These are phyloP conservation scores for Fusarium lyarnte DNA, from an alignment of 2,329 filamentous ascomycete genomes.

Conservation along the genomic window DNA sequence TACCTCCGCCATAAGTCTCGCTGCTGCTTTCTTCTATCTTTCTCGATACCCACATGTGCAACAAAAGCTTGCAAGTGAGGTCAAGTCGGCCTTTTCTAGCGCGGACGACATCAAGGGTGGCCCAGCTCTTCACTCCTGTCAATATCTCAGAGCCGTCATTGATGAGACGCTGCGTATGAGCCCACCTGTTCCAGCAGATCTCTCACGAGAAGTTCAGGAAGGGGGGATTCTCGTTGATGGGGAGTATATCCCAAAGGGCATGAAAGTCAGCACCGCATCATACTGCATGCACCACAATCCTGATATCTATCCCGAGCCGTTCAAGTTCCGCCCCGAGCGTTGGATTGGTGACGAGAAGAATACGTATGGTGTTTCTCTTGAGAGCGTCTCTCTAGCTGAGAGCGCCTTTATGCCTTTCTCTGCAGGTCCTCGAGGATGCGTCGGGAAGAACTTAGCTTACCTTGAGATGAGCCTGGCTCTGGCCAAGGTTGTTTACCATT, in stretches of 20 bases:
- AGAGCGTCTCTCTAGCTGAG: constrained; percentile 10
- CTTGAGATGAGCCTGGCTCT: constrained; percentile 30
- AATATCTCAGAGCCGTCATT: constrained; percentile 41
- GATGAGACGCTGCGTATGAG: constrained; percentile 39
- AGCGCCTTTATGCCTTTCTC: constrained; percentile 26
- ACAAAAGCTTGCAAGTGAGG: constrained; percentile 18
- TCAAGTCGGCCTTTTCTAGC: constrained; percentile 13
- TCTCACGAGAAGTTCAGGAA: constrained; percentile 28
- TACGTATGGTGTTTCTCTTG: background rate
- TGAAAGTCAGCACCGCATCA: constrained; percentile 16
- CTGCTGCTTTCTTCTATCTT: constrained; percentile 36
- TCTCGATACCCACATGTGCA: constrained; percentile 10
- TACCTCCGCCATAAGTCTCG: constrained; percentile 26
- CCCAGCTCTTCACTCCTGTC: constrained; percentile 17
- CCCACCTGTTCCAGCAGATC: constrained; percentile 31
- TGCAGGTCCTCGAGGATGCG: constrained; percentile 19
- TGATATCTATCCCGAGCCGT: constrained; percentile 17
- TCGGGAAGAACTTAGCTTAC: constrained; percentile 34
- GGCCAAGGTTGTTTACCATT: constrained; percentile 20
- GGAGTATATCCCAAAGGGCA: constrained; percentile 22
- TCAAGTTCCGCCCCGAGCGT: constrained; percentile 27
- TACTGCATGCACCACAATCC: constrained; percentile 32
- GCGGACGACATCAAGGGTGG: constrained; percentile 19
- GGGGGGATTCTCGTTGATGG: constrained; percentile 27
- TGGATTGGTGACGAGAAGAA: constrained; percentile 19